These are phyloP conservation scores for Penicillium canariense DNA, from an alignment of 495 filamentous ascomycete species.

Conservation along the genomic window DNA sequence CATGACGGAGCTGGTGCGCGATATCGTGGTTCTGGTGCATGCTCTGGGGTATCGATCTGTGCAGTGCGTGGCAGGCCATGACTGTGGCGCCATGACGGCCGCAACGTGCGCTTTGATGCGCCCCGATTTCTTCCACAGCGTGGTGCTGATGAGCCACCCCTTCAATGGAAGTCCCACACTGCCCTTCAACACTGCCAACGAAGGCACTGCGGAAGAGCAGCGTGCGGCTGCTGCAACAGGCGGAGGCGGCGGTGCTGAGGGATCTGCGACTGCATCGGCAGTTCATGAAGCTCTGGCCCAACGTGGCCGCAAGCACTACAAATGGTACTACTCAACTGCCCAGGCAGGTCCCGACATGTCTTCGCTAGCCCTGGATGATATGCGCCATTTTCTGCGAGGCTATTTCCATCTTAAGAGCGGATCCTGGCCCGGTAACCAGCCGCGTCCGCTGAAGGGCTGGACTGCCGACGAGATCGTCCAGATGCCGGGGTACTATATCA, in stretches of 20 bases:
- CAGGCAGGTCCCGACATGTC: conserved; percentile 59
- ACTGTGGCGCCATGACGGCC: conserved; percentile 61
- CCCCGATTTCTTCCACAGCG: conserved; percentile 60
- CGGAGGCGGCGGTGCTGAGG: conserved; percentile 31
- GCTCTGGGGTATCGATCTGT: conserved; percentile 58
- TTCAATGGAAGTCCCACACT: conserved; percentile 49
- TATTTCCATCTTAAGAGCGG: conserved; percentile 69
- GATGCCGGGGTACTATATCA: conserved; percentile 68
- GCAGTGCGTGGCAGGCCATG: conserved; percentile 63
- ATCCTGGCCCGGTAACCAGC: conserved; percentile 55
- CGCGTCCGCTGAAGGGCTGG: conserved; percentile 53
- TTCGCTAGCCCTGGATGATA: conserved; percentile 43
- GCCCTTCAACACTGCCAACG: conserved; percentile 50
- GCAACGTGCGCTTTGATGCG: conserved; percentile 59
- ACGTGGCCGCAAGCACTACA: conserved; percentile 62
- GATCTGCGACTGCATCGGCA: conserved; percentile 15
- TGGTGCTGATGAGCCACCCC: conserved; percentile 56
- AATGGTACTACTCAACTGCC: conserved; percentile 63
- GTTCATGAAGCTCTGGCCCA: conserved; percentile 55
- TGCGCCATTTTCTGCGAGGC: conserved; percentile 58
- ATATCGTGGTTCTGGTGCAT: conserved; percentile 59
- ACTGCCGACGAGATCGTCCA: conserved; percentile 51
- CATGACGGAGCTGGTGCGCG: conserved; percentile 58
- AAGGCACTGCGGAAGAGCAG: conserved; percentile 20
- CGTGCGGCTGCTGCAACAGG: conserved; percentile 8